phyloP scores from a whole-genome alignment of 768 basidiomycete genomes.

The Boletus rex-veris region DNA sequence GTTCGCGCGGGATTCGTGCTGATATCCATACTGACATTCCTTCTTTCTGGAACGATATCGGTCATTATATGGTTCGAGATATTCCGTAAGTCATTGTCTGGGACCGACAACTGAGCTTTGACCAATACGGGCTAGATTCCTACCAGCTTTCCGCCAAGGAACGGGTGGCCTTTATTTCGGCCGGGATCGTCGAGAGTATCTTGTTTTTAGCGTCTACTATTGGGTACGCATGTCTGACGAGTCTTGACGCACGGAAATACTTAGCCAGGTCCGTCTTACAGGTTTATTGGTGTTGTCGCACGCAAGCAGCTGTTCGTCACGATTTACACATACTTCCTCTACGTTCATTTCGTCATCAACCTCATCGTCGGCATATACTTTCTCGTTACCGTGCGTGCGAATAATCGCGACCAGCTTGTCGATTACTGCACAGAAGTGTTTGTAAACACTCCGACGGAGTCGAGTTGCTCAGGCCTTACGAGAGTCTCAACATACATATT shows the following conservation, averaged over 20 bases:
- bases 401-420: conserved; percentile 40
- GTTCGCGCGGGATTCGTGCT: conserved; percentile 58
- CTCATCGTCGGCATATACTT: conserved; percentile 50
- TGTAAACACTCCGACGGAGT: conserved; percentile 37
- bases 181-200: conserved; percentile 51
- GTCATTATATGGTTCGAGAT: conserved; percentile 62
- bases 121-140: conserved; percentile 29
- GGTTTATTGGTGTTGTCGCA: conserved; percentile 60
- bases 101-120: not conserved
- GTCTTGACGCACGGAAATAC: not conserved
- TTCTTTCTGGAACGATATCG: conserved; percentile 52
- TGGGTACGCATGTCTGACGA: conserved; percentile 40
- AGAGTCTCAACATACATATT: conserved; percentile 44
- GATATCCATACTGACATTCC: conserved; percentile 50
- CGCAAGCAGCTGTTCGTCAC: conserved; percentile 59
- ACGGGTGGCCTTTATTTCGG: conserved; percentile 43
- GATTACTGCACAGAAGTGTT: conserved; percentile 47
- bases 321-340: conserved; percentile 54
- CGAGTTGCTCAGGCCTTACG: conserved; percentile 44
- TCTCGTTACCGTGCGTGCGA: conserved; percentile 46
- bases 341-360: conserved; percentile 56
- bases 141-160: conserved; percentile 30
- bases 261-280: conserved; percentile 23
- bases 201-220: conserved; percentile 52
- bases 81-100: conserved; percentile 40